Conservation (phyloP, 257 asterid species). For the Nicotiana attenuata region DNA sequence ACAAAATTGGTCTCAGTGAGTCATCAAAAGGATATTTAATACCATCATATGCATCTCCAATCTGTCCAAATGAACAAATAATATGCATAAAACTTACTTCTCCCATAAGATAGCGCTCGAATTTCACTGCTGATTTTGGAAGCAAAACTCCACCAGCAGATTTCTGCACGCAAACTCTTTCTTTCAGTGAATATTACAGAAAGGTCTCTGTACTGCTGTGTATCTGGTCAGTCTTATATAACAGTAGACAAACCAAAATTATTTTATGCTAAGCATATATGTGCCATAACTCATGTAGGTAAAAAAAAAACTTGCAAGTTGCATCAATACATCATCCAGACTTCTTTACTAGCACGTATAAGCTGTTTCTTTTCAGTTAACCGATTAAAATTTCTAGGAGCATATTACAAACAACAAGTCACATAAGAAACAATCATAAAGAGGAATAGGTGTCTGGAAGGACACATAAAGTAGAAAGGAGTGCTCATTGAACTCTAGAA, state of each 20-base stretch:
- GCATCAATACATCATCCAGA: not conserved
- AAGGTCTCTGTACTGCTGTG: not conserved
- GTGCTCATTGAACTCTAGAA: not conserved
- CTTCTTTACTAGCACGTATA: too few relatives aligned
- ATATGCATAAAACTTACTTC: slow-evolving; percentile 49
- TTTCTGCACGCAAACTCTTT: slow-evolving; percentile 43
- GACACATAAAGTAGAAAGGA: not conserved
- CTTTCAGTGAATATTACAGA: not conserved
- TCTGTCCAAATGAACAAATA: not conserved
- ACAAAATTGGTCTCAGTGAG: not conserved
- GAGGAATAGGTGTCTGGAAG: not conserved
- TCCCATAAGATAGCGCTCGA: slow-evolving; percentile 83
- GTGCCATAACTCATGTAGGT: not conserved
- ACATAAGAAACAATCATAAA: not conserved
- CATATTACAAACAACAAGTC: not conserved
- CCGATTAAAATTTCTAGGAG: not conserved
- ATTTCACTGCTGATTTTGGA: slow-evolving; percentile 85
- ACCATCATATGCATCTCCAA: not conserved
- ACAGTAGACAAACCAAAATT: not conserved
- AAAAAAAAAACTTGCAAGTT: not conserved
- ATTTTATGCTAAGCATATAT: not conserved
- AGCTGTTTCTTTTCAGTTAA: too few relatives aligned
- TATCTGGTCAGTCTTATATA: not conserved
- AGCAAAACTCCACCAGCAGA: slow-evolving; percentile 94
- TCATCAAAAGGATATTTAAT: not conserved